Conservation (phyloP, 371 early-diverging fungal genomes). For the Dentiscutata heterogama region DNA sequence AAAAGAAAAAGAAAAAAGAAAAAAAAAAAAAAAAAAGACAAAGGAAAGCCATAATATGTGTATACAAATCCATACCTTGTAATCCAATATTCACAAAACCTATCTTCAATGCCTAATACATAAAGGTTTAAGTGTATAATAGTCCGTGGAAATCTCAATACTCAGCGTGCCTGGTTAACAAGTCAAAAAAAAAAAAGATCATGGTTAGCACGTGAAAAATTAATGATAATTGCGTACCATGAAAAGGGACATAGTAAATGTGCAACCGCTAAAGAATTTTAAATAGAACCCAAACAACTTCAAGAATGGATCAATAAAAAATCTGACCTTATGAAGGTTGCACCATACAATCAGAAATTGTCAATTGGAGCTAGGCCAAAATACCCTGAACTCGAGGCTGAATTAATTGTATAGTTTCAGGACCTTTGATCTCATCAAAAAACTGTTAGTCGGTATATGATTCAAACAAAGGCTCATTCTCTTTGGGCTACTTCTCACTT, state of each 20-base stretch:
- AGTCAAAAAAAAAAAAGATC: too few relatives aligned
- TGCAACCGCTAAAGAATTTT: background rate
- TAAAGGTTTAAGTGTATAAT: background rate
- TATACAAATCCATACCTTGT: too few relatives aligned
- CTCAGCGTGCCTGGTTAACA: background rate
- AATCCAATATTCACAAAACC: too few relatives aligned
- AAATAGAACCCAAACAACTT: slow-evolving; percentile 25
- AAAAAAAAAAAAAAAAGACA: too few relatives aligned
- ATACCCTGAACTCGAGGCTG: background rate
- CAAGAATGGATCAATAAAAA: slow-evolving; percentile 13
- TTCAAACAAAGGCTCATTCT: slow-evolving; percentile 1
- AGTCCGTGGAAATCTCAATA: background rate
- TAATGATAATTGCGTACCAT: background rate
- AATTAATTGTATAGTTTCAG: background rate
- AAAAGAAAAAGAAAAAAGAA: too few relatives aligned
- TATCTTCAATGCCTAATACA: too few relatives aligned
- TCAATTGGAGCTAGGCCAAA: background rate
- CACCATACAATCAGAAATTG: background rate
- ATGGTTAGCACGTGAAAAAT: too few relatives aligned
- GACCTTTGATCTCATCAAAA: background rate
- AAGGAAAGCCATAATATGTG: too few relatives aligned
- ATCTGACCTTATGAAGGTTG: background rate
- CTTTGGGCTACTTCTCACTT: background rate
- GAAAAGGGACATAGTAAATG: background rate
- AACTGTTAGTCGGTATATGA: background rate